Evolutionary conservation across 2,329 filamentous ascomycete genomes (phyloP), one percentile per base, ranked within the genome.

Genomic region (Exserohilum turcica): DNA sequence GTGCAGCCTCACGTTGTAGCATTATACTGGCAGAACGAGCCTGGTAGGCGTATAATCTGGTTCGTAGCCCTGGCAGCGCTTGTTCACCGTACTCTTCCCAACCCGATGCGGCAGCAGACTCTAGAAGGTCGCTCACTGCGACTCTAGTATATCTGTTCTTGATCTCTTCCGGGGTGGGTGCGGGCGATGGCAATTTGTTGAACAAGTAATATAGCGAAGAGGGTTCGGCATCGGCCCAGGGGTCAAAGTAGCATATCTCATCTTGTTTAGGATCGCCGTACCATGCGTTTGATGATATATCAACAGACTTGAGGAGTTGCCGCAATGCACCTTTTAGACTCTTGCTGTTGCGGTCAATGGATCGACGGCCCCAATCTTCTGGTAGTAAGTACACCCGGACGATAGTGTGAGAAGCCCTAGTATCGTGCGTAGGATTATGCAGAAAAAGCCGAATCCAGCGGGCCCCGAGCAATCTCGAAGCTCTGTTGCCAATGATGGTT

Each of bases 21-120:
- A 97, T 97, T 24, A 88, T 71, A 3, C 90, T 90, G 0, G 89
- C 88, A 1, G 92, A 93, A 38, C 88, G 83, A 44, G 87, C 82
- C 71, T 97, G 93, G 64, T 96, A 95, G 0, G 84, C 81, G 68
- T 94, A 90, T 0, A 97, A 77, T 0, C 76, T 76, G 0, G 90
- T 90, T 12, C 73, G 82, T 5, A 92, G 71, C 0, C 88, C 88
- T 1, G 74, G 66, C 0, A 89, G 29, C 6, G 66, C 57, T 40
- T 66, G 60, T 31, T 68, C 56, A 10, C 68, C 65, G 33, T 54
- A 42, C 3, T 66, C 60, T 29, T 67, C 63, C 79, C 29, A 78
- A 67, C 40, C 54, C 1, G 64, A 58, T 31, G 55, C 57, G 15
- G 55, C 58, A 13, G 60, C 55, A 31, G 64, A 68, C 18, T 77